phyloP scores from a whole-genome alignment of 2,329 filamentous ascomycete species.

The Colletotrichum chrysophilum region DNA sequence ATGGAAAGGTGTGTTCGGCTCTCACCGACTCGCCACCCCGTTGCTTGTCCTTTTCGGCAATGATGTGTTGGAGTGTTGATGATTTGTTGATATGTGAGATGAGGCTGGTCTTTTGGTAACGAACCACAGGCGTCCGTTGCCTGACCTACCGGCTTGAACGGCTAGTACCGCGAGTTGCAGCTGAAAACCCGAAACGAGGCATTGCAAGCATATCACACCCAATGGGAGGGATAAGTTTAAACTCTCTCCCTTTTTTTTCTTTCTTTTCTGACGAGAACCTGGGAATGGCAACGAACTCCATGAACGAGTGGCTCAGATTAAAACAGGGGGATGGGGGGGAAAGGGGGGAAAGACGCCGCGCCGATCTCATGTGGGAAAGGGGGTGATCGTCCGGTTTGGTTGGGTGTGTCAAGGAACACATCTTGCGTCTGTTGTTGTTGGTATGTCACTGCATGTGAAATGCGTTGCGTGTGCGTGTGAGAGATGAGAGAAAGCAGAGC shows the following conservation, averaged over 20 bases:
- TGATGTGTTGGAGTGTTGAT: not conserved
- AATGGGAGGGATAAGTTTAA: slow-evolving; percentile 7
- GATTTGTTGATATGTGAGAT: not conserved
- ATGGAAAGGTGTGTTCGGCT: not conserved
- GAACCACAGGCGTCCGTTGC: not conserved
- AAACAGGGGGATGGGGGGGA: not conserved
- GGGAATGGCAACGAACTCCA: not conserved
- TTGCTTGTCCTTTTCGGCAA: not conserved
- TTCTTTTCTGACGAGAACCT: not conserved
- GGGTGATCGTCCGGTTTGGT: not conserved
- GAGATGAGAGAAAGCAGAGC: not conserved
- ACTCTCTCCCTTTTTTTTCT: not conserved
- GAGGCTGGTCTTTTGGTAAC: not conserved
- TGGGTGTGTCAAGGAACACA: not conserved
- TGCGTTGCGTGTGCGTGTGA: not conserved
- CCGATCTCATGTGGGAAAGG: not conserved
- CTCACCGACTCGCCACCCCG: slow-evolving; percentile 12
- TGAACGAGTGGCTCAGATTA: not conserved
- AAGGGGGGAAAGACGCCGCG: slow-evolving; percentile 5
- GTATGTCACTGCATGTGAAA: not conserved
- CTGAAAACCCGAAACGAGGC: not conserved
- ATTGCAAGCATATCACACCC: not conserved
- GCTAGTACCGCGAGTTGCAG: not conserved
- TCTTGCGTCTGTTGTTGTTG: not conserved
- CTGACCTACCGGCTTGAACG: not conserved